Evolutionary conservation across 192 early-diverging fungal species (phyloP).

Genomic region (Lunasporangiospora selenospora): DNA sequence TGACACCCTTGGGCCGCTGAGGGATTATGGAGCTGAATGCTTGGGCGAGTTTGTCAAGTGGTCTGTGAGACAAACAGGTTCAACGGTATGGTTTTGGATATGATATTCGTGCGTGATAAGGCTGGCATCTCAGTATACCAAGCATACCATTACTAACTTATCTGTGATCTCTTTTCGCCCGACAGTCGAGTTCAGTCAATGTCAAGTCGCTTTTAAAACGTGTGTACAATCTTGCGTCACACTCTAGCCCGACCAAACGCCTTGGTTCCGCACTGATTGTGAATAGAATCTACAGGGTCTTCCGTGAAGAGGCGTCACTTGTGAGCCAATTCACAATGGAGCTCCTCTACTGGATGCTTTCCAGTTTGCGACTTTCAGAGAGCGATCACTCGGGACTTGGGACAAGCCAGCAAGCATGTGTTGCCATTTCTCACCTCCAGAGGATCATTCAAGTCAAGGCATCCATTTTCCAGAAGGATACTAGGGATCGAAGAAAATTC

Average conservation of each 20-base stretch:
- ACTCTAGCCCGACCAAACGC: slow-evolving; percentile 67
- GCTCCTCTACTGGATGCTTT: slow-evolving; percentile 69
- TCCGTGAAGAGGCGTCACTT: slow-evolving; percentile 68
- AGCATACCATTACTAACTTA: no score
- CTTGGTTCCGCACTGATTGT: slow-evolving; percentile 73
- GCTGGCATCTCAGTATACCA: no score
- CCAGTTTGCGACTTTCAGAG: slow-evolving; percentile 65
- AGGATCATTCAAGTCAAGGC: slow-evolving; percentile 65
- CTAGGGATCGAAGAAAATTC: slow-evolving; percentile 51
- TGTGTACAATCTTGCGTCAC: slow-evolving; percentile 65
- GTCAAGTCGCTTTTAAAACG: slow-evolving; percentile 76
- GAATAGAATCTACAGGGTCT: slow-evolving; percentile 72
- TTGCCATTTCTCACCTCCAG: slow-evolving; percentile 63
- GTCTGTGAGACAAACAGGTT: slow-evolving; percentile 72
- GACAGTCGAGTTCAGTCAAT: slow-evolving; percentile 67
- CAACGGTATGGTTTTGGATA: slow-evolving; percentile 33
- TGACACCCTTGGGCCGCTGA: slow-evolving; percentile 54
- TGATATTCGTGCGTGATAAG: background rate
- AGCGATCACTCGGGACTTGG: slow-evolving; percentile 65
- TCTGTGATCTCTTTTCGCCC: no score
- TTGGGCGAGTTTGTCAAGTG: slow-evolving; percentile 76
- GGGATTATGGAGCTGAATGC: slow-evolving; percentile 81
- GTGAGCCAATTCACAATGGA: slow-evolving; percentile 75
- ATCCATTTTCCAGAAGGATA: slow-evolving; percentile 55
- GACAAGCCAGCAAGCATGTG: slow-evolving; percentile 55